These are phyloP conservation scores for Amoebophrya sp. DNA, from an alignment of 169 alveolate genomes.

Conservation along the genomic window DNA sequence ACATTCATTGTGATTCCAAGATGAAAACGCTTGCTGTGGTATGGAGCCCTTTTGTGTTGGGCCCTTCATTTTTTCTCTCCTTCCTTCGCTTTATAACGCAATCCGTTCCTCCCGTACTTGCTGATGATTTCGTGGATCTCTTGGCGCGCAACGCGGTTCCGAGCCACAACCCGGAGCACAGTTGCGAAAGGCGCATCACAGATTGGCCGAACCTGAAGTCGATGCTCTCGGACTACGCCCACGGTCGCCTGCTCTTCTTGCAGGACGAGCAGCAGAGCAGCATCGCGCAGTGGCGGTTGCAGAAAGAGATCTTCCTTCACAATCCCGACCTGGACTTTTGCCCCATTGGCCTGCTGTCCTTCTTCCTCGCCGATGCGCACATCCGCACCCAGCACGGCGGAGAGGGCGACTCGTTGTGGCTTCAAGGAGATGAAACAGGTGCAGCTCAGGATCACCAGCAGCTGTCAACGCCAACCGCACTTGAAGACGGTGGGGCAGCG, in stretches of 20 bases:
- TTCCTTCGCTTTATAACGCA: no score
- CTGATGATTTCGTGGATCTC: neutral
- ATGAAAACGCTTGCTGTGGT: no score
- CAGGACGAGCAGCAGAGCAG: neutral
- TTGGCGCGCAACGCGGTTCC: neutral
- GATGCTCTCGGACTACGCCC: neutral
- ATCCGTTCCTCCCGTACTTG: no score
- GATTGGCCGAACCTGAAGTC: neutral
- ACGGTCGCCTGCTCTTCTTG: neutral
- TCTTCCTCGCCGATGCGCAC: neutral
- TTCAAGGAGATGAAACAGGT: no score
- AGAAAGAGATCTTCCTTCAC: neutral
- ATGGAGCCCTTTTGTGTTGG: no score
- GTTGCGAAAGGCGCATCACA: neutral
- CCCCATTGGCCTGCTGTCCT: neutral
- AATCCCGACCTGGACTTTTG: slow-evolving; percentile 1
- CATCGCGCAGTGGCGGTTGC: neutral
- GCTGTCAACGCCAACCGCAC: no score
- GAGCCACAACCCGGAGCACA: neutral
- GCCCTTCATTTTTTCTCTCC: no score
- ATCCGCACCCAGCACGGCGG: neutral
- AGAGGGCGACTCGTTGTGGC: no score
- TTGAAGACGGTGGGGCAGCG: no score
- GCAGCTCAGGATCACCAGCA: no score
- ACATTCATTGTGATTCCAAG: no score